These are phyloP conservation scores for Didymella keratinophila DNA, from an alignment of 2,329 filamentous ascomycete genomes.

Conservation along the genomic window DNA sequence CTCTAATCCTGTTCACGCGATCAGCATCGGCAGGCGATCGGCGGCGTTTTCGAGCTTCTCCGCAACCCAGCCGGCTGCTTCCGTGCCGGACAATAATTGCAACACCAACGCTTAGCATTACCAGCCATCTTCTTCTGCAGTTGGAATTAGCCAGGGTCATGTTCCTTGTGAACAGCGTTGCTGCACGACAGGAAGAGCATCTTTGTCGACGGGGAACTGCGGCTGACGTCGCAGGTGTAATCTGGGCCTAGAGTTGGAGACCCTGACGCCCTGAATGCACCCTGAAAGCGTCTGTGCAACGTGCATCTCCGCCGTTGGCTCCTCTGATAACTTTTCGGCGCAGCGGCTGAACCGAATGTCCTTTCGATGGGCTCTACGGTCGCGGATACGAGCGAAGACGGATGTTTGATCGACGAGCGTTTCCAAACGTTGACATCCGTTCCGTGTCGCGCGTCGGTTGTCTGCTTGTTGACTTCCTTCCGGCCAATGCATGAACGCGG, in stretches of 20 bases:
- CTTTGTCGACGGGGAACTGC: neutral
- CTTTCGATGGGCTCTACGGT: neutral
- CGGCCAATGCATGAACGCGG: neutral
- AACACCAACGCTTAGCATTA: constrained; percentile 2
- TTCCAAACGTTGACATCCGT: neutral
- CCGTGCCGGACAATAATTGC: constrained; percentile 5
- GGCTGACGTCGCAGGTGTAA: neutral
- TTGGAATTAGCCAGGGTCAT: neutral
- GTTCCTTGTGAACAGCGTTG: neutral
- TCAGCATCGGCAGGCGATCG: constrained; percentile 5
- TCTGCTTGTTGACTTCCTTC: neutral
- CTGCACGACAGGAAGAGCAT: neutral
- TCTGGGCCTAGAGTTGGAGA: neutral
- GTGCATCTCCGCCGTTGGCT: neutral
- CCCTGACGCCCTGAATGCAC: neutral
- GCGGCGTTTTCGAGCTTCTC: constrained; percentile 7
- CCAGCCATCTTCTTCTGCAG: neutral
- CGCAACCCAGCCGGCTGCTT: constrained; percentile 16
- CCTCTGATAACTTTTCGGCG: neutral
- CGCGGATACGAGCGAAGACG: too few relatives aligned
- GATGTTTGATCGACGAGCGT: neutral
- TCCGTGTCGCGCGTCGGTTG: neutral
- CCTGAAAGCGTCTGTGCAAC: neutral
- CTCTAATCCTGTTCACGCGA: constrained; percentile 9
- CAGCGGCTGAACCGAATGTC: neutral